phyloP scores from a whole-genome alignment of 1,284 basidiomycete genomes.

The Tausonia pullulans region DNA sequence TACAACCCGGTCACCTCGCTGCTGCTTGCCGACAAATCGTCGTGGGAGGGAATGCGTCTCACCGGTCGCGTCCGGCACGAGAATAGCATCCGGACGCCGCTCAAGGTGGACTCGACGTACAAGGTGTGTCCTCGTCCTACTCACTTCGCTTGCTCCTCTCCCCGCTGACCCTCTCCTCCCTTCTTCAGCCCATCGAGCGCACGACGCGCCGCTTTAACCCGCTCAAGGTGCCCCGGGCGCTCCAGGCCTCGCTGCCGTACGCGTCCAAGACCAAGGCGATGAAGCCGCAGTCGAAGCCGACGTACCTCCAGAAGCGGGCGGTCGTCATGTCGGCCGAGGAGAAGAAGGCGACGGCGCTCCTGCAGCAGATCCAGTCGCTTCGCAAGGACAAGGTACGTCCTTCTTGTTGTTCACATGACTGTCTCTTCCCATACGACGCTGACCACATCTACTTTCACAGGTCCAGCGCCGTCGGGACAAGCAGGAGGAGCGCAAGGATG shows the following conservation, averaged over 20 bases:
- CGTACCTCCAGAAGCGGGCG: slow-evolving; percentile 83
- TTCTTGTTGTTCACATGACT: slow-evolving; percentile 1
- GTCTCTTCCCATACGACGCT: too few species aligned
- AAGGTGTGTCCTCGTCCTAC: slow-evolving; percentile 39
- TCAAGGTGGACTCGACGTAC: slow-evolving; percentile 77
- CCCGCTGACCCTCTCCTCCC: background rate
- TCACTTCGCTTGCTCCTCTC: background rate
- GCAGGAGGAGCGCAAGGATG: slow-evolving; percentile 44
- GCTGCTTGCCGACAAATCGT: slow-evolving; percentile 60
- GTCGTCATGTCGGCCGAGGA: slow-evolving; percentile 93
- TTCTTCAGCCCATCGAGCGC: slow-evolving; percentile 51
- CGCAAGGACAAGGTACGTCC: slow-evolving; percentile 65
- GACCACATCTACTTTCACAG: slow-evolving; percentile 29
- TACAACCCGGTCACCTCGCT: slow-evolving; percentile 96
- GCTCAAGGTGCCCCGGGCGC: slow-evolving; percentile 73
- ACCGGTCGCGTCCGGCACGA: slow-evolving; percentile 85
- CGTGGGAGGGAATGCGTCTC: slow-evolving; percentile 87
- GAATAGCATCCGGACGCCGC: slow-evolving; percentile 70
- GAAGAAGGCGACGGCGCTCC: slow-evolving; percentile 76
- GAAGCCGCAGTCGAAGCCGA: slow-evolving; percentile 58
- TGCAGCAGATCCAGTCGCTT: slow-evolving; percentile 91
- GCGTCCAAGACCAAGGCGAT: slow-evolving; percentile 83
- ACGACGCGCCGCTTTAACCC: slow-evolving; percentile 80
- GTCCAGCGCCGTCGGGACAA: slow-evolving; percentile 64
- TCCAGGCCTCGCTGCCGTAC: slow-evolving; percentile 81